Percentiles rank a stretch among this genome's conserved stretches.
Evolutionary conservation across 768 basidiomycete species (phyloP).

Genomic region (Boletus vinaceobasis): DNA sequence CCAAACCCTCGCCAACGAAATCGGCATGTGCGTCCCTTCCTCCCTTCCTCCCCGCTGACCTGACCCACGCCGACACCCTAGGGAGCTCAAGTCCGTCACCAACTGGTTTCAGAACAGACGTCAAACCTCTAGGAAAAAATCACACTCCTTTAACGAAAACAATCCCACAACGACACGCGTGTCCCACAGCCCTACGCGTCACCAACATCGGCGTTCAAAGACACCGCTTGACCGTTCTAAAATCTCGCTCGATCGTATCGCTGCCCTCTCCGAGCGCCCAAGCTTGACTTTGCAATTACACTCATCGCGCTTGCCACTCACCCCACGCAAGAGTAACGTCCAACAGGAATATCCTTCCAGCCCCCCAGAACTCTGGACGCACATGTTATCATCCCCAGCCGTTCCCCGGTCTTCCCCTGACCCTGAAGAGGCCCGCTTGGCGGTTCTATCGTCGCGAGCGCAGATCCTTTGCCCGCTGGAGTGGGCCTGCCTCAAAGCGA

Average conservation of each 20-base stretch:
- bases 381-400: slow-evolving; percentile 29
- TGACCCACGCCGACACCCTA: slow-evolving; percentile 22
- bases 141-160: slow-evolving; percentile 23
- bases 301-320: slow-evolving; percentile 18
- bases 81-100: slow-evolving; percentile 67
- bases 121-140: slow-evolving; percentile 40
- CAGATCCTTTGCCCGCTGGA: slow-evolving; percentile 58
- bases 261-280: slow-evolving; percentile 30
- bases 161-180: slow-evolving; percentile 3
- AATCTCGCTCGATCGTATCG: slow-evolving; percentile 32
- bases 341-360: slow-evolving; percentile 5
- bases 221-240: slow-evolving; percentile 22
- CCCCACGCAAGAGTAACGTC: slow-evolving; percentile 25
- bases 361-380: slow-evolving; percentile 26
- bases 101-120: slow-evolving; percentile 86
- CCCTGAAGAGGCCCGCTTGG: slow-evolving; percentile 26
- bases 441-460: slow-evolving; percentile 27
- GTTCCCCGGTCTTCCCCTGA: slow-evolving; percentile 18
- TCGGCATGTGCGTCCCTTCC: slow-evolving; percentile 33
- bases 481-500: slow-evolving; percentile 64
- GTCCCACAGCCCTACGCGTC: slow-evolving; percentile 4
- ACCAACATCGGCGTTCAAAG: slow-evolving; percentile 5
- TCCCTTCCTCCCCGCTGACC: neutral
- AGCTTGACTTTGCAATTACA: slow-evolving; percentile 10
- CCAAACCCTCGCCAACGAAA: slow-evolving; percentile 35